A percentile compares a stretch with the other conserved stretches of the same genome.
Evolutionary conservation across 2,329 filamentous ascomycete genomes (phyloP).

Genomic region (Meredithiella fracta): DNA sequence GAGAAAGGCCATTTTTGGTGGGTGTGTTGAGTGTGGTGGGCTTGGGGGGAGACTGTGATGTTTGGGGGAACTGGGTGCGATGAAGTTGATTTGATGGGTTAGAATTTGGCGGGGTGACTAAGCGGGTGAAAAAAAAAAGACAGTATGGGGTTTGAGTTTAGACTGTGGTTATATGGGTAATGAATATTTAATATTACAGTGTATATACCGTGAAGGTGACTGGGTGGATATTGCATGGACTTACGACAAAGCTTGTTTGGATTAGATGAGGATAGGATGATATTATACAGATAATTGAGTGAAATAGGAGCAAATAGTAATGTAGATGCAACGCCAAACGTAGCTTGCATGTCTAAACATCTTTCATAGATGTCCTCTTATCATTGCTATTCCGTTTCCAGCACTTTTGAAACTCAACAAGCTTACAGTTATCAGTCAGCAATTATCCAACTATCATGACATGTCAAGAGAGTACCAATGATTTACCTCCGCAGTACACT

Average conservation of each 20-base stretch:
- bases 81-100: background rate
- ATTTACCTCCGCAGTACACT: slow-evolving; percentile 73
- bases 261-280: too few relatives aligned
- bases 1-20: background rate
- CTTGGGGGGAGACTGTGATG: slow-evolving; percentile 3
- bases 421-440: slow-evolving; percentile 33
- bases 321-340: too few relatives aligned
- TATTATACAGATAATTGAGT: background rate
- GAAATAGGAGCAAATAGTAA: background rate
- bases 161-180: background rate
- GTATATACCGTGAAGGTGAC: background rate
- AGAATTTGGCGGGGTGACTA: slow-evolving; percentile 5
- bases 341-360: slow-evolving; percentile 30
- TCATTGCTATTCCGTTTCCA: slow-evolving; percentile 88
- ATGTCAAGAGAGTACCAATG: background rate
- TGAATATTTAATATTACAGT: background rate
- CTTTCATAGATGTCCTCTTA: slow-evolving; percentile 60
- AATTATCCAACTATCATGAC: background rate
- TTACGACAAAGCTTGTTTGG: too few relatives aligned
- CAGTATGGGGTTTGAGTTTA: background rate
- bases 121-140: background rate
- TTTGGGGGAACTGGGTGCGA: background rate
- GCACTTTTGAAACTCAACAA: slow-evolving; percentile 76
- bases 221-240: too few relatives aligned
- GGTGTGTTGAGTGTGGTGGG: background rate